phyloP scores from a whole-genome alignment of 257 asterid genomes.

The Fraxinus excelsior region DNA sequence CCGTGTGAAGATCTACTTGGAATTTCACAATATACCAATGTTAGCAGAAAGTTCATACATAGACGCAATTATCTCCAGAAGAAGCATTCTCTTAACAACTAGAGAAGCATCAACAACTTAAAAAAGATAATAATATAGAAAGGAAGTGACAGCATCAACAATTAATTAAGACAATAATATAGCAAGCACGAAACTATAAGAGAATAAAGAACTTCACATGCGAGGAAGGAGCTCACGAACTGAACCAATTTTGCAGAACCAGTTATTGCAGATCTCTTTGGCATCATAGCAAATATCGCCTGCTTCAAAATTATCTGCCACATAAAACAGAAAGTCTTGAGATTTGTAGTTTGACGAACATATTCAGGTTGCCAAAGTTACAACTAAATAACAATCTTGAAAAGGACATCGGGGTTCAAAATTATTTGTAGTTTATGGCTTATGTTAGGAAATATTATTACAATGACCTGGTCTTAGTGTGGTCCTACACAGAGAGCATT shows the following conservation, averaged over 20 bases:
- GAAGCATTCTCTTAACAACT: background rate
- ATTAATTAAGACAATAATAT: slow-evolving; percentile 17
- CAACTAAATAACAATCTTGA: slow-evolving; percentile 16
- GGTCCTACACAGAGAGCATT: slow-evolving; percentile 7
- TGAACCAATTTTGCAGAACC: slow-evolving; percentile 84
- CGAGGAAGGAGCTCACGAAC: slow-evolving; percentile 84
- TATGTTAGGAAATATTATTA: background rate
- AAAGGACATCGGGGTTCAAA: slow-evolving; percentile 2
- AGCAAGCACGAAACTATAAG: slow-evolving; percentile 14
- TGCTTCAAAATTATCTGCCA: slow-evolving; percentile 65
- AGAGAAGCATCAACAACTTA: background rate
- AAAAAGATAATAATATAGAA: slow-evolving; percentile 10
- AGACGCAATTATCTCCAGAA: background rate
- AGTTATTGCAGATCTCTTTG: slow-evolving; percentile 89
- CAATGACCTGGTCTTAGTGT: background rate
- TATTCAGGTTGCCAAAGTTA: slow-evolving; percentile 28
- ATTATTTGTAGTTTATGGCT: no score
- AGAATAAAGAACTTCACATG: slow-evolving; percentile 60
- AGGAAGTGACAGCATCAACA: slow-evolving; percentile 21
- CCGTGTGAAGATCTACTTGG: background rate
- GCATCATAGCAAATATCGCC: slow-evolving; percentile 64
- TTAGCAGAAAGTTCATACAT: slow-evolving; percentile 12
- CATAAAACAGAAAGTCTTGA: slow-evolving; percentile 18
- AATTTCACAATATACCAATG: slow-evolving; percentile 18
- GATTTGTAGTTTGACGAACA: slow-evolving; percentile 19